These are phyloP conservation scores for Oryza rufipogon DNA, from an alignment of 176 grass and related monocot genomes.

Conservation along the genomic window DNA sequence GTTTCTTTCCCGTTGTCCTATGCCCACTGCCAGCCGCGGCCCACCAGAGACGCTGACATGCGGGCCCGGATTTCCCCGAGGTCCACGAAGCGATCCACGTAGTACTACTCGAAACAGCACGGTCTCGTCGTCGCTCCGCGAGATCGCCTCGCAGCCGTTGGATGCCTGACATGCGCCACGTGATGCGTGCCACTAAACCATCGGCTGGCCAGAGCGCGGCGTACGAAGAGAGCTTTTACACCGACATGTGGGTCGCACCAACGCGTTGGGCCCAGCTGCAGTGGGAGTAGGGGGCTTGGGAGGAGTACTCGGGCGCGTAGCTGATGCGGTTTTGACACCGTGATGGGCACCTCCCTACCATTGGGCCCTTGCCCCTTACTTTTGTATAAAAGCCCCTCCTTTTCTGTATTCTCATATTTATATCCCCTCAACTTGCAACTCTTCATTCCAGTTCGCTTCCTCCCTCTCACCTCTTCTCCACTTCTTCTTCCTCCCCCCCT, in stretches of 20 bases:
- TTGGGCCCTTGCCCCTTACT: slow-evolving; percentile 20
- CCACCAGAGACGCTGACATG: background rate
- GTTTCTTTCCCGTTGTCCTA: slow-evolving; percentile 41
- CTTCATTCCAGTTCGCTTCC: background rate
- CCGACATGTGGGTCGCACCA: accelerated
- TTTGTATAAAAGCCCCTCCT: slow-evolving; percentile 46
- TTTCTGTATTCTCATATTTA: slow-evolving; percentile 50
- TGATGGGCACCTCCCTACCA: slow-evolving; percentile 28
- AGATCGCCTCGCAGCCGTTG: slow-evolving; percentile 45
- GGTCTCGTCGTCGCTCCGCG: slow-evolving; percentile 17
- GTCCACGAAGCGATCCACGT: too few species aligned
- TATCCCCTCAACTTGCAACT: slow-evolving; percentile 34
- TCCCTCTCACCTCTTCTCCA: slow-evolving; percentile 16
- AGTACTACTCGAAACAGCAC: too few species aligned
- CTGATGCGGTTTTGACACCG: slow-evolving; percentile 7
- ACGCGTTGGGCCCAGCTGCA: background rate
- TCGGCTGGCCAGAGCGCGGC: background rate
- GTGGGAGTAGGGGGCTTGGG: accelerated
- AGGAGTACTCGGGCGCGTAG: background rate
- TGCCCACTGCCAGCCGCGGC: background rate
- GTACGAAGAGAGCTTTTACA: background rate
- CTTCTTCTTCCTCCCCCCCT: background rate
- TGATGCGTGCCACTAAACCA: slow-evolving; percentile 37
- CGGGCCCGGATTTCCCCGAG: accelerated
- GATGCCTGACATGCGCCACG: slow-evolving; percentile 59